Percentiles rank a stretch among this genome's conserved stretches.
Conservation (phyloP, 1,284 basidiomycete species). For the Ganoderma sinense region DNA sequence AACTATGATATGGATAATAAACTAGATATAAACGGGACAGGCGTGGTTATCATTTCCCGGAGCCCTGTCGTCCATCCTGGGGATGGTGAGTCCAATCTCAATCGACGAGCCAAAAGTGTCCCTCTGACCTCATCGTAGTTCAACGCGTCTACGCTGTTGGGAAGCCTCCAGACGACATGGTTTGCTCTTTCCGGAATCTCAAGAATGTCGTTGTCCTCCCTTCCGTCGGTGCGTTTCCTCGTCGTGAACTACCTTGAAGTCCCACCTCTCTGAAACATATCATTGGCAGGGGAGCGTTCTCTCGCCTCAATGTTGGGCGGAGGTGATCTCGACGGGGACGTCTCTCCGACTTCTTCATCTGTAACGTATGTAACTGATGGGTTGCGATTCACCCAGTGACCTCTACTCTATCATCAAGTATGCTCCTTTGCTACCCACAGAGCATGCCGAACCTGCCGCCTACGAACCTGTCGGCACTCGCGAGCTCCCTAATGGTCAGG, state of each 20-base stretch:
- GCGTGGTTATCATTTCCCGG: constrained; percentile 62
- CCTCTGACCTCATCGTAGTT: constrained; percentile 46
- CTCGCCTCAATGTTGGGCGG: constrained; percentile 74
- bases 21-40: constrained; percentile 15
- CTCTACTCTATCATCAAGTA: constrained; percentile 47
- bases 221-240: constrained; percentile 56
- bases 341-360: constrained; percentile 14
- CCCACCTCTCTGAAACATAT: background rate
- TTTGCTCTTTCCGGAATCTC: constrained; percentile 67
- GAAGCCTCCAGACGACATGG: constrained; percentile 61
- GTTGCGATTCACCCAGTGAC: constrained; percentile 35
- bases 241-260: background rate
- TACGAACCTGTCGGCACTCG: constrained; percentile 51
- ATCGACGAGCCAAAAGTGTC: background rate
- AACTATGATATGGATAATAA: background rate
- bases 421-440: constrained; percentile 57
- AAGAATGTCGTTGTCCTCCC: constrained; percentile 81
- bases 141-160: constrained; percentile 78
- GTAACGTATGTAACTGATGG: background rate
- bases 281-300: constrained; percentile 59
- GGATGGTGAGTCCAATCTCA: constrained; percentile 55
- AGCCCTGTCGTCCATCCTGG: constrained; percentile 77
- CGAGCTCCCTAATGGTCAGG: constrained; percentile 52
- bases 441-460: constrained; percentile 56
- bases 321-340: constrained; percentile 80